Conservation (phyloP, 1,284 basidiomycete genomes). For the Melanopsichium pennsylvanicum region DNA sequence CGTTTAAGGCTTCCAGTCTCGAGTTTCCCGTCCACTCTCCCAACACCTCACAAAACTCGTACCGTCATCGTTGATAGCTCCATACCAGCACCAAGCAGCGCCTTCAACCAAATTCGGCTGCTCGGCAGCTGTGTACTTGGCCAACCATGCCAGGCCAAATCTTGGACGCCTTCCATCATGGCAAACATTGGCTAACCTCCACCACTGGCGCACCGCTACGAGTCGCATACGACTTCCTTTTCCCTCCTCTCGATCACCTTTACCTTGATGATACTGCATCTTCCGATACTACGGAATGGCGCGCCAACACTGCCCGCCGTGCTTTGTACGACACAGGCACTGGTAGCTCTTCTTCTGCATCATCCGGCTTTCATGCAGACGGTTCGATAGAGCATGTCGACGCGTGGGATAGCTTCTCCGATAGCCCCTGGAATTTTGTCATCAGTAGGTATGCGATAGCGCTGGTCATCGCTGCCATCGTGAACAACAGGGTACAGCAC, state of each 20-base stretch:
- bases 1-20: neutral
- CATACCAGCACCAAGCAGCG: neutral
- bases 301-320: slow-evolving; percentile 4
- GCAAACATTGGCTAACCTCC: slow-evolving; percentile 21
- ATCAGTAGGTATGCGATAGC: slow-evolving; percentile 54
- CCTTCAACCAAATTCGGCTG: neutral
- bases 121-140: neutral
- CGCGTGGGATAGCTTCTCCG: slow-evolving; percentile 36
- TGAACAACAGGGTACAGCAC: slow-evolving; percentile 60
- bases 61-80: no score
- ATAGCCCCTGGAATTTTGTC: slow-evolving; percentile 55
- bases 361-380: slow-evolving; percentile 2
- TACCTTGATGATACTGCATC: slow-evolving; percentile 2
- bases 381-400: slow-evolving; percentile 15
- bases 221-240: slow-evolving; percentile 34
- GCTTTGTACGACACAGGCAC: slow-evolving; percentile 4
- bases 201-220: slow-evolving; percentile 21
- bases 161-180: slow-evolving; percentile 11
- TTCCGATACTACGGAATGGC: slow-evolving; percentile 6
- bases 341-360: slow-evolving; percentile 2
- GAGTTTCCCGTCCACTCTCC: no score
- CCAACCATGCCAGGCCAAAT: slow-evolving; percentile 28
- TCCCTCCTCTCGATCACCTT: slow-evolving; percentile 32
- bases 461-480: slow-evolving; percentile 48
- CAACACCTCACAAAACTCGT: no score